Evolutionary conservation across 2,329 filamentous ascomycete species (phyloP), one percentile per base, ranked within the genome.

Genomic region (Fusarium odoratissimum): DNA sequence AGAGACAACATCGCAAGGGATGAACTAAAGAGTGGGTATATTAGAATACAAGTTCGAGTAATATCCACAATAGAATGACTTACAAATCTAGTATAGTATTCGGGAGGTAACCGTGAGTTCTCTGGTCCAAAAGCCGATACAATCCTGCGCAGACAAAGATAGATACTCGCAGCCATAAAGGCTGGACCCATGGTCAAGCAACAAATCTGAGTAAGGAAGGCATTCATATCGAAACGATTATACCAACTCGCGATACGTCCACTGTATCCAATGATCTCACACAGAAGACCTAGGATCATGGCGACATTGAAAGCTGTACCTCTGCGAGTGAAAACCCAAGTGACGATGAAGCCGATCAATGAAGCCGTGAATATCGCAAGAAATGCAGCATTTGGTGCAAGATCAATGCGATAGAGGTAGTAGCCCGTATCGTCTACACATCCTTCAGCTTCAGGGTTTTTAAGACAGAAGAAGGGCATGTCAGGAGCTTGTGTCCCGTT

Each of bases 171-270:
- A 13, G 89, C 86, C 78, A 92, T 84, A 76, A 92, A 92, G 3
- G 90, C 90, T 0, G 91, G 91, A 0, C 84, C 90, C 65, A 92
- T 86, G 7, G 90, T 92, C 63, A 93, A 83, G 71, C 86, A 89
- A 76, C 88, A 85, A 41, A 91, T 87, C 77, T 91, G 89, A 41
- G 90, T 86, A 61, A 87, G 75, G 78, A 88, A 88, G 25, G 82
- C 80, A 44, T 80, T 78, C 69, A 84, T 77, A n/a, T 75, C 72
- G 82, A 85, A 91, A 7, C 85, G 85, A 74, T 92, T 86, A 41
- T 85, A 55, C 76, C 85, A 86, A 76, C 89, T 86, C 75, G 87
- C 81, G 37, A 92, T 80, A 14, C 91, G 85, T 6, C 87, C 90
- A 1, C 79, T 80, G 71, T 92, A 92, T 16, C 90, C 91, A 30